A percentile compares a stretch with the other conserved stretches of the same genome.
These are phyloP conservation scores for Aureobasidium sp. DNA, from an alignment of 2,329 filamentous ascomycete genomes.

Conservation along the genomic window DNA sequence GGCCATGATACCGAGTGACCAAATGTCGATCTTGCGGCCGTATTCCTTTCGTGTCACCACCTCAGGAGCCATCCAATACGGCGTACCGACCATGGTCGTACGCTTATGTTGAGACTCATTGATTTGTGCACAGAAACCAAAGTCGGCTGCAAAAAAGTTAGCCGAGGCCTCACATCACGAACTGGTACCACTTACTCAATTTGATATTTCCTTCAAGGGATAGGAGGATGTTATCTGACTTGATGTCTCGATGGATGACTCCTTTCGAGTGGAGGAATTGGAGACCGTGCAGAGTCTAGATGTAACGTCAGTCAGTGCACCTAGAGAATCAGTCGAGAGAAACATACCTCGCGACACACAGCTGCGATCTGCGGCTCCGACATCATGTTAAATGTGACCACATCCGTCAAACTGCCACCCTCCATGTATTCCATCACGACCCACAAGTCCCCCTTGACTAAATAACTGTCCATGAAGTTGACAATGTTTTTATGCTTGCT, in stretches of 20 bases:
- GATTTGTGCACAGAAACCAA: slow-evolving; percentile 97
- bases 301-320: slow-evolving; percentile 24
- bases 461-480: slow-evolving; percentile 97
- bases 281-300: slow-evolving; percentile 69
- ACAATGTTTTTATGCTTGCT: slow-evolving; percentile 98
- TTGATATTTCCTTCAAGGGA: slow-evolving; percentile 96
- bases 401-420: slow-evolving; percentile 92
- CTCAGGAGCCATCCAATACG: slow-evolving; percentile 99
- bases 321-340: slow-evolving; percentile 19
- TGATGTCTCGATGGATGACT: slow-evolving; percentile 97
- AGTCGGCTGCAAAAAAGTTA: slow-evolving; percentile 61
- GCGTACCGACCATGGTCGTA: slow-evolving; percentile 97
- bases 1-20: slow-evolving; percentile 97
- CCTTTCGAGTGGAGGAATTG: slow-evolving; percentile 96
- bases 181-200: slow-evolving; percentile 60
- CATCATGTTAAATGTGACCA: slow-evolving; percentile 99
- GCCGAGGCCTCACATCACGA: not conserved
- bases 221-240: slow-evolving; percentile 94
- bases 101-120: slow-evolving; percentile 96
- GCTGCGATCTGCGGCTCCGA: slow-evolving; percentile 94
- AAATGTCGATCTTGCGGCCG: slow-evolving; percentile 96
- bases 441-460: slow-evolving; percentile 87
- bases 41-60: slow-evolving; percentile 97
- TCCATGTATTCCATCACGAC: slow-evolving; percentile 99
- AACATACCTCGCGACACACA: slow-evolving; percentile 69